A percentile compares a stretch with the other conserved stretches of the same genome.
These are phyloP conservation scores for Annulohypoxylon nitens DNA, from an alignment of 495 filamentous ascomycete species.

Conservation along the genomic window DNA sequence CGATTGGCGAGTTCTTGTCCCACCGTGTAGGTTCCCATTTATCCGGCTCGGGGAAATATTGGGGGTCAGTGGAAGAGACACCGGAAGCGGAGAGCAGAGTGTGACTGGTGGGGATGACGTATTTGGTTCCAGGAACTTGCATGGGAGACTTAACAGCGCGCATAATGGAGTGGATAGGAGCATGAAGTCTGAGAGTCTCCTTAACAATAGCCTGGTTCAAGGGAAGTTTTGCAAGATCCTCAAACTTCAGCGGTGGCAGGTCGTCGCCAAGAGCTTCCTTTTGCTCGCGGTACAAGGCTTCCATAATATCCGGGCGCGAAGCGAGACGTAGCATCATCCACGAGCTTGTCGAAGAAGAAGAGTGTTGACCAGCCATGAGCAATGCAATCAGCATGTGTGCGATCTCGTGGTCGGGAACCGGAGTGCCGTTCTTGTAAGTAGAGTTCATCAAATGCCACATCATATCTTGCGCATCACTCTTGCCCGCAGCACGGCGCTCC, in stretches of 20 bases:
- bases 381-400: slow-evolving; percentile 94
- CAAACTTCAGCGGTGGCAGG: slow-evolving; percentile 73
- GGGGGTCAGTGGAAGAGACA: slow-evolving; percentile 74
- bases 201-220: slow-evolving; percentile 79
- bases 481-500: slow-evolving; percentile 67
- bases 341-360: slow-evolving; percentile 81
- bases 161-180: slow-evolving; percentile 87
- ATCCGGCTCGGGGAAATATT: slow-evolving; percentile 84
- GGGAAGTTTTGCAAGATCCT: slow-evolving; percentile 75
- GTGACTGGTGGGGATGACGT: slow-evolving; percentile 80
- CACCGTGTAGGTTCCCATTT: slow-evolving; percentile 92
- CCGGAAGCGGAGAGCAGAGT: slow-evolving; percentile 85
- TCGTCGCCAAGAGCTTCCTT: slow-evolving; percentile 70
- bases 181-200: slow-evolving; percentile 84
- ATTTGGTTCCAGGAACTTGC: slow-evolving; percentile 81
- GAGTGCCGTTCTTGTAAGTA: slow-evolving; percentile 78
- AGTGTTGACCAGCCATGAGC: slow-evolving; percentile 91
- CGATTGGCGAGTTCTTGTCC: slow-evolving; percentile 67
- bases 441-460: slow-evolving; percentile 87
- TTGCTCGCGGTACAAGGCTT: slow-evolving; percentile 84
- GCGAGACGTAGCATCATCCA: slow-evolving; percentile 88
- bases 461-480: slow-evolving; percentile 74
- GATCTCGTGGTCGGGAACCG: slow-evolving; percentile 81
- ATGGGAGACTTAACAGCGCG: slow-evolving; percentile 86
- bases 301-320: slow-evolving; percentile 76